phyloP scores from a whole-genome alignment of 306 rosid genomes.

The Lagenaria siceraria region DNA sequence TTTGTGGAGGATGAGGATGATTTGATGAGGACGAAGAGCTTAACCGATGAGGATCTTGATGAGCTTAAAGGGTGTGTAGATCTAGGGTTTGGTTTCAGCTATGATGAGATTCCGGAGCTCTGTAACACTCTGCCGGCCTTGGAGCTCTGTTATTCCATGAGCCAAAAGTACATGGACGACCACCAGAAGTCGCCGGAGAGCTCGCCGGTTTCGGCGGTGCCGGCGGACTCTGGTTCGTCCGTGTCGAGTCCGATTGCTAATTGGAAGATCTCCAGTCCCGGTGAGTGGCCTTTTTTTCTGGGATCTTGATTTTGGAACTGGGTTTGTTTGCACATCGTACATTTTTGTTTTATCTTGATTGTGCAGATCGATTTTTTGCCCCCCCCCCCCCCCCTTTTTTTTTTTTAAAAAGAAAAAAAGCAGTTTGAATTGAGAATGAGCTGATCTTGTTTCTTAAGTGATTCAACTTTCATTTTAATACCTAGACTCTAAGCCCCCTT shows the following conservation, averaged over 20 bases:
- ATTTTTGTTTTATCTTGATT: neutral
- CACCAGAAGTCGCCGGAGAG: conserved; percentile 37
- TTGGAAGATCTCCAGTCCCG: conserved; percentile 88
- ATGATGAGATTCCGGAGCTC: conserved; percentile 81
- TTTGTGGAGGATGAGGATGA: conserved; percentile 51
- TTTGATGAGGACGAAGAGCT: conserved; percentile 51
- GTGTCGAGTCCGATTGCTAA: conserved; percentile 42
- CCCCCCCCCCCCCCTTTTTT: too few relatives aligned
- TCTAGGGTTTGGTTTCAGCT: conserved; percentile 85
- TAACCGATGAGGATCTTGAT: conserved; percentile 76
- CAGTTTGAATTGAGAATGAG: neutral
- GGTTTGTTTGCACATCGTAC: neutral
- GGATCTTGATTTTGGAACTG: neutral
- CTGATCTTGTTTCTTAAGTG: neutral
- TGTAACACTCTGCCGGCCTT: conserved; percentile 79
- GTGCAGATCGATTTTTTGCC: neutral
- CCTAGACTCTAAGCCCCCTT: neutral
- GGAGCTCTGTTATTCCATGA: conserved; percentile 76
- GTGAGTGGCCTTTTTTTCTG: conserved; percentile 15
- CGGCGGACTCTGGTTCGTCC: conserved; percentile 26
- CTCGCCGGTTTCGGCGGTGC: neutral
- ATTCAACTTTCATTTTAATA: neutral
- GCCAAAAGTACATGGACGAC: conserved; percentile 55
- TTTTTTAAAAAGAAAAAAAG: neutral
- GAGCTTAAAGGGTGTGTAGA: conserved; percentile 80